A percentile compares a stretch with the other conserved stretches of the same genome.
Evolutionary conservation across 495 filamentous ascomycete genomes (phyloP).

Genomic region (Aspergillus leporis): DNA sequence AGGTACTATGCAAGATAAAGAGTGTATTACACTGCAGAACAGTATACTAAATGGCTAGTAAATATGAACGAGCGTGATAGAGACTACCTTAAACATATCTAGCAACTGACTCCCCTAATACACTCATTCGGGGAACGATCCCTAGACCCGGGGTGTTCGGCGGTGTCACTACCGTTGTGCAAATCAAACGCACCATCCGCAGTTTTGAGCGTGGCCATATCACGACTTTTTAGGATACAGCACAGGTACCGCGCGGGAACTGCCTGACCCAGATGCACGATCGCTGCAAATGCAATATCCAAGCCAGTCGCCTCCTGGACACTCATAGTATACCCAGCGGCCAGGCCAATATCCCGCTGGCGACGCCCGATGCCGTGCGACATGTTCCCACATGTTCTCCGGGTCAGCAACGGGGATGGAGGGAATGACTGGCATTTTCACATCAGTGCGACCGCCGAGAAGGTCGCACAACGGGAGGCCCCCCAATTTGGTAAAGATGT

Average conservation of each 20-base stretch:
- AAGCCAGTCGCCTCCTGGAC: constrained; percentile 14
- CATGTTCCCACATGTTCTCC: neutral
- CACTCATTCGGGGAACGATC: constrained; percentile 8
- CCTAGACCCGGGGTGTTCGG: constrained; percentile 6
- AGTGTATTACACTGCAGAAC: too few relatives aligned
- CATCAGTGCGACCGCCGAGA: constrained; percentile 11
- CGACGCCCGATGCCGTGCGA: constrained; percentile 9
- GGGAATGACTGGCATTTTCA: constrained; percentile 7
- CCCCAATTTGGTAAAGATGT: constrained; percentile 11
- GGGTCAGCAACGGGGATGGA: constrained; percentile 6
- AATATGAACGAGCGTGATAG: too few relatives aligned
- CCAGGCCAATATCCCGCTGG: constrained; percentile 10
- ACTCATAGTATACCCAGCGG: constrained; percentile 11
- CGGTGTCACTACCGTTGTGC: constrained; percentile 2
- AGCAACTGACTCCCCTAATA: constrained; percentile 42
- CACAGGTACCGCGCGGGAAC: constrained; percentile 9
- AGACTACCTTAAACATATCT: neutral
- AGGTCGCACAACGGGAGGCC: constrained; percentile 15
- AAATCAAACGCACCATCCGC: constrained; percentile 14
- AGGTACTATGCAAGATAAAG: too few relatives aligned
- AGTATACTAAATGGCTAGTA: too few relatives aligned
- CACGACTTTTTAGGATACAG: constrained; percentile 10
- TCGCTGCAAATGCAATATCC: constrained; percentile 16
- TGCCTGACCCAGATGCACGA: constrained; percentile 15
- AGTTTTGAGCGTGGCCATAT: constrained; percentile 10